Evolutionary conservation across 148 eudicot genomes (phyloP), one percentile per base, ranked within the genome.

Genomic region (Silene latifolia): DNA sequence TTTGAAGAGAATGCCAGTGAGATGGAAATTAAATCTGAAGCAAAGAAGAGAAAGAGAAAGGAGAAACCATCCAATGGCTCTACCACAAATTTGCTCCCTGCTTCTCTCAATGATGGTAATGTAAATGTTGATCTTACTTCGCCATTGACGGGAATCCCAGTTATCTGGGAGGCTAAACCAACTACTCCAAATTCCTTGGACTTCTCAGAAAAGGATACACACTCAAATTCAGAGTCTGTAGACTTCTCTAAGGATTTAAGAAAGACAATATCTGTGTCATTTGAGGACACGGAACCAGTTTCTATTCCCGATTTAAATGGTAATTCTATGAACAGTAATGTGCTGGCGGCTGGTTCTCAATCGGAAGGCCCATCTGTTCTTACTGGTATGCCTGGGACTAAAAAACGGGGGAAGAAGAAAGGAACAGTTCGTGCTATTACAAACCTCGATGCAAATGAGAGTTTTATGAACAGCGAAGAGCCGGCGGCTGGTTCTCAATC

Each of bases 281-380:
- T 32, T 0, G 35, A 32, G 35, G 59, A 62, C 64, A 76, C 76
- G 54, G 63, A 69, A 79, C 60, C 64, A 5, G 48, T 61, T 39
- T 77, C 29, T 32, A 56, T 85, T 48, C 88, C 86, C 23, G 85
- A 82, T 80, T 70, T 83, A 63, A 87, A 89, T 77, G 83, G 85
- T 46, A 78, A 48, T 67, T 54, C 44, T 62, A n/a, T 56, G 39
- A 85, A 85, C 63, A 80, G 77, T 35, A 77, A 64, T 67, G 39
- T 48, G 56, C 39, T 67, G 25, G 71, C 53, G 17, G 53, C 58
- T 69, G 71, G 63, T 64, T 46, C 75, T 57, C 84, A 75, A 61
- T 23, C 29, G 1, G 73, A 24, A 19, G 65, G 51, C 29, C 62
- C 78, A n/a, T 7, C 74, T 65, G 58, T 65, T 46, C 68, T 57